Percentiles rank a stretch among this genome's conserved stretches.
These are phyloP conservation scores for Flagelloscypha sp. DNA, from an alignment of 768 basidiomycete genomes.

Conservation along the genomic window DNA sequence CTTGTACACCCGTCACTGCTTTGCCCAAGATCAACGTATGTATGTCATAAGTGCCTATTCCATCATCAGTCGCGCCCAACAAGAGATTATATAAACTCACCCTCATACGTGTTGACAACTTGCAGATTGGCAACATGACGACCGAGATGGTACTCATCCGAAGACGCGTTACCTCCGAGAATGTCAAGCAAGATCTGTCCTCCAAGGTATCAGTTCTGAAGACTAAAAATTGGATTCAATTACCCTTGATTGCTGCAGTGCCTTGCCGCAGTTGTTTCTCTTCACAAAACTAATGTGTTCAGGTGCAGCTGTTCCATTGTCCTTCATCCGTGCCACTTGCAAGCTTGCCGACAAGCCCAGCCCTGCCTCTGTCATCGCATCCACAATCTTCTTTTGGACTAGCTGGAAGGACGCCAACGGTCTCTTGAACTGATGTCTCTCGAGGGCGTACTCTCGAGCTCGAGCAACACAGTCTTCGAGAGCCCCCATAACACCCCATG, in stretches of 20 bases:
- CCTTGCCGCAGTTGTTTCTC: constrained; percentile 93
- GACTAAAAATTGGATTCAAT: too few relatives aligned
- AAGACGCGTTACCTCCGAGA: constrained; percentile 86
- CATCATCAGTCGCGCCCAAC: not conserved
- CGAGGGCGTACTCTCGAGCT: constrained; percentile 77
- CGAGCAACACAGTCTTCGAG: constrained; percentile 83
- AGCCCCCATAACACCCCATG: constrained; percentile 94
- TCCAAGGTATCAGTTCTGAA: too few relatives aligned
- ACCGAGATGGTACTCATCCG: constrained; percentile 96
- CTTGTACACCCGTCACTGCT: constrained; percentile 82
- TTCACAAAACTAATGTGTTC: constrained; percentile 96
- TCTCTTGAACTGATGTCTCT: constrained; percentile 82
- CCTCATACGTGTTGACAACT: constrained; percentile 95
- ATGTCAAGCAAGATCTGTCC: constrained; percentile 83
- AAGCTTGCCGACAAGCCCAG: constrained; percentile 70
- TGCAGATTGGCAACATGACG: constrained; percentile 92
- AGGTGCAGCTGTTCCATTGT: constrained; percentile 58
- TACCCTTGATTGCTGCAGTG: constrained; percentile 74
- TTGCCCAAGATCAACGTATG: constrained; percentile 91
- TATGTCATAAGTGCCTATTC: constrained; percentile 49
- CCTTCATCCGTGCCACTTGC: constrained; percentile 84
- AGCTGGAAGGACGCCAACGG: constrained; percentile 94
- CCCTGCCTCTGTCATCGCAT: constrained; percentile 81
- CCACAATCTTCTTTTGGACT: constrained; percentile 95
- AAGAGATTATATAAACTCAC: constrained; percentile 22